phyloP scores from a whole-genome alignment of 805 yeast species.

The Myxozyma geophila region DNA sequence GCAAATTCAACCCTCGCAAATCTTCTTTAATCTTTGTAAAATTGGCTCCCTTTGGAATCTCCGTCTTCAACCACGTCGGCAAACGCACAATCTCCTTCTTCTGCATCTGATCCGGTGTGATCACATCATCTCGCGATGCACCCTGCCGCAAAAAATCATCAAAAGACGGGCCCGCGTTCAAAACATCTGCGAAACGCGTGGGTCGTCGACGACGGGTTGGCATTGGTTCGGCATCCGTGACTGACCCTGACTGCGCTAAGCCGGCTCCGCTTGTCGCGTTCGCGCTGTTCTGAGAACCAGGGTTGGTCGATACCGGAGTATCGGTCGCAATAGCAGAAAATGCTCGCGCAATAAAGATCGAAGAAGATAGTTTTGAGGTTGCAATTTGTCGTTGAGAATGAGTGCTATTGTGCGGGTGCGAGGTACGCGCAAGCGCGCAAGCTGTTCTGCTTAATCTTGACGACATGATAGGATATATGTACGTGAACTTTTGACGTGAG shows the following conservation, averaged over 20 bases:
- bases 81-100: slow-evolving; percentile 50
- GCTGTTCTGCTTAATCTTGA: too few species aligned
- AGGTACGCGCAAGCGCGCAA: too few species aligned
- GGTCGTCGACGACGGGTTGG: slow-evolving; percentile 20
- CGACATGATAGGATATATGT: too few species aligned
- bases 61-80: slow-evolving; percentile 93
- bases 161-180: slow-evolving; percentile 88
- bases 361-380: not conserved
- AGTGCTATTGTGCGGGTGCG: too few species aligned
- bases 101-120: slow-evolving; percentile 1
- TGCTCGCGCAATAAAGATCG: not conserved
- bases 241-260: not conserved
- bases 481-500: too few species aligned
- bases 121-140: slow-evolving; percentile 10
- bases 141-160: slow-evolving; percentile 70
- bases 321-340: slow-evolving; percentile 5
- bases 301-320: not conserved
- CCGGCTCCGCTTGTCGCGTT: not conserved
- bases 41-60: slow-evolving; percentile 92
- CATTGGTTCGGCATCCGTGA: not conserved
- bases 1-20: slow-evolving; percentile 81
- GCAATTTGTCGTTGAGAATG: not conserved
- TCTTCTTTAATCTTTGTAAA: slow-evolving; percentile 82
- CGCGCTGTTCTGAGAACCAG: not conserved
- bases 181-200: slow-evolving; percentile 67